These are phyloP conservation scores for Myochromella boudieri DNA, from an alignment of 768 basidiomycete species.

Conservation along the genomic window DNA sequence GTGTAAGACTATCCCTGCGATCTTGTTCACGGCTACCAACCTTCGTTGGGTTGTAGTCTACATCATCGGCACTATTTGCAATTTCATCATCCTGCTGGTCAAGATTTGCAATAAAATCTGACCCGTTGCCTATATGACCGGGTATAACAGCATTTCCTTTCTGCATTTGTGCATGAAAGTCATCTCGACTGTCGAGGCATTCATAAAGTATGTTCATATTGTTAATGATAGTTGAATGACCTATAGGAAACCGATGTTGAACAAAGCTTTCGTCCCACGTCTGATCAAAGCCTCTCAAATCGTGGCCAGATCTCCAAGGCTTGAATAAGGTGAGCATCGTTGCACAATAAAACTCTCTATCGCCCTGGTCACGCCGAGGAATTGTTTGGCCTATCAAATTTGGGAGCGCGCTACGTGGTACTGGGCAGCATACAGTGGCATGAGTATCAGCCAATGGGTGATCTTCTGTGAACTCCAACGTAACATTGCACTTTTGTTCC, in stretches of 20 bases:
- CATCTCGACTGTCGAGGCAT: constrained; percentile 30
- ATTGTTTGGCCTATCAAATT: constrained; percentile 29
- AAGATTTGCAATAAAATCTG: too few species aligned
- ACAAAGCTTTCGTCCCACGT: background rate
- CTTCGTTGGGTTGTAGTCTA: too few species aligned
- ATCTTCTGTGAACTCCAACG: background rate
- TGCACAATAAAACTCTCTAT: constrained; percentile 30
- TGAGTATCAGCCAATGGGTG: constrained; percentile 1
- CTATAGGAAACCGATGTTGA: background rate
- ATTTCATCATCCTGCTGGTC: too few species aligned
- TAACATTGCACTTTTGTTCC: background rate
- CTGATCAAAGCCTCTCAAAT: constrained; percentile 19
- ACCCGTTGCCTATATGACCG: too few species aligned
- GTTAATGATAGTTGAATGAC: constrained; percentile 20
- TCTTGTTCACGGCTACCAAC: too few species aligned
- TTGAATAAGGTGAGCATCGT: constrained; percentile 34
- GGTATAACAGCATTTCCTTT: too few species aligned
- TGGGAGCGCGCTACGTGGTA: constrained; percentile 11
- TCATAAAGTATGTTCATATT: constrained; percentile 30
- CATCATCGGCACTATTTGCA: too few species aligned
- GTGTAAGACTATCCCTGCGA: too few species aligned
- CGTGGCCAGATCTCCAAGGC: constrained; percentile 28
- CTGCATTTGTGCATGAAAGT: constrained; percentile 21
- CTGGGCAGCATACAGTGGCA: background rate
- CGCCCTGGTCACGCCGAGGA: constrained; percentile 28